Evolutionary conservation across 1,139 yeast species (phyloP), one percentile per base, ranked within the genome.

Genomic region (Candida sp.): DNA sequence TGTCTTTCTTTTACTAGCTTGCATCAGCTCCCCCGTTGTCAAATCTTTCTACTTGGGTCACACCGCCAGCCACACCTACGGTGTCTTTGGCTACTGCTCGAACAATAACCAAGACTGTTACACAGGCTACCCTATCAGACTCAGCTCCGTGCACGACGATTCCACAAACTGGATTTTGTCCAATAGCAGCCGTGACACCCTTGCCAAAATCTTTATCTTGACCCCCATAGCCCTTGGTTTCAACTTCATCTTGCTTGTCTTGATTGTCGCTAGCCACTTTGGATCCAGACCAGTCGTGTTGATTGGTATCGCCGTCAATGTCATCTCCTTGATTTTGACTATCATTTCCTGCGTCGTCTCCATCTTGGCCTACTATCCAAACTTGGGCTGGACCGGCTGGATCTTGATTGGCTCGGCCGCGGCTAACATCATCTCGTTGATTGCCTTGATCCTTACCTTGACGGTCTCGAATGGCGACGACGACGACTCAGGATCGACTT

Each of bases 141-240:
- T 70, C 22, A 59, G 68, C 35, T 11, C 34, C n/a, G 38, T 43
- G 34, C 17, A 31, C 23, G 44, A 26, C 27, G 44, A 50, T 5
- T 38, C 57, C 12, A 30, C 47, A 22, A 59, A 59, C 53, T 74
- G 77, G 77, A 42, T 63, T 3, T 63, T 73, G 50, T 42, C 85
- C 91, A 1, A 77, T 17, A 17, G 17, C 17, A 17, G 17, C 17
- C 17, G 97, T 58, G 80, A 79, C 55, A 77, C 84, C 2, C 79
- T 93, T 49, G 86, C 96, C 3, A 84, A 85, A 57, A 76, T 90
- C 44, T 77, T 94, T 50, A 83, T 93, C 43, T 83, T 90, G 22
- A 92, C 89, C 57, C 96, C 96, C 0, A 83, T 93, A 32, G 90
- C 96, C 3, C 84, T 90, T 12, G 96, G 93, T 0, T 74, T 90